phyloP scores from a whole-genome alignment of 2,329 filamentous ascomycete species.

The Talaromyces marneffei region DNA sequence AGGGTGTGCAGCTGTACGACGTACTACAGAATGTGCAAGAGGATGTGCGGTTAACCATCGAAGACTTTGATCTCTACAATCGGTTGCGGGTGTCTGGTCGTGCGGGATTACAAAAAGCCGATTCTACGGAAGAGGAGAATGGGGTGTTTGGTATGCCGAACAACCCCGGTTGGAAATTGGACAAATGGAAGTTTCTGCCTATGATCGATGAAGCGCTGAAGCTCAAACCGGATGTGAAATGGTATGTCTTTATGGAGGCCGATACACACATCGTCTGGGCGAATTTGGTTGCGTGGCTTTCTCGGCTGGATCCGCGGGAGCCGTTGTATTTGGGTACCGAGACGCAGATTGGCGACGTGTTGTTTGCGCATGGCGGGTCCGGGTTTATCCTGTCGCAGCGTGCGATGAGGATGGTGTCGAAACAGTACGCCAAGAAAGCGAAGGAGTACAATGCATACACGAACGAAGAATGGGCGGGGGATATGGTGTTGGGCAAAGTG shows the following conservation, averaged over 20 bases:
- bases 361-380: slow-evolving; percentile 51
- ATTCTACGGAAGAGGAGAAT: slow-evolving; percentile 35
- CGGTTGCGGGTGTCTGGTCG: slow-evolving; percentile 41
- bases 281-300: slow-evolving; percentile 50
- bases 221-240: slow-evolving; percentile 45
- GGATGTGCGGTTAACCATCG: slow-evolving; percentile 34
- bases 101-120: slow-evolving; percentile 35
- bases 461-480: slow-evolving; percentile 45
- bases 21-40: slow-evolving; percentile 43
- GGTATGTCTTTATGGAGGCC: slow-evolving; percentile 56
- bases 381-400: slow-evolving; percentile 49
- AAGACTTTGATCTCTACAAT: slow-evolving; percentile 50
- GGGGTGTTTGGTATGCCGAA: slow-evolving; percentile 39
- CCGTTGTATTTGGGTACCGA: slow-evolving; percentile 51
- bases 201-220: slow-evolving; percentile 48
- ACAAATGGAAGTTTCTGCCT: slow-evolving; percentile 56
- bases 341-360: slow-evolving; percentile 45
- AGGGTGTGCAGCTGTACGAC: slow-evolving; percentile 47
- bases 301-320: slow-evolving; percentile 43
- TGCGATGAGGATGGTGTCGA: slow-evolving; percentile 42
- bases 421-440: slow-evolving; percentile 39
- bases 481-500: slow-evolving; percentile 47
- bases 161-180: slow-evolving; percentile 47
- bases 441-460: slow-evolving; percentile 44
- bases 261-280: slow-evolving; percentile 54